These are phyloP conservation scores for Leptodermis oblonga DNA, from an alignment of 257 asterid species.

Conservation along the genomic window DNA sequence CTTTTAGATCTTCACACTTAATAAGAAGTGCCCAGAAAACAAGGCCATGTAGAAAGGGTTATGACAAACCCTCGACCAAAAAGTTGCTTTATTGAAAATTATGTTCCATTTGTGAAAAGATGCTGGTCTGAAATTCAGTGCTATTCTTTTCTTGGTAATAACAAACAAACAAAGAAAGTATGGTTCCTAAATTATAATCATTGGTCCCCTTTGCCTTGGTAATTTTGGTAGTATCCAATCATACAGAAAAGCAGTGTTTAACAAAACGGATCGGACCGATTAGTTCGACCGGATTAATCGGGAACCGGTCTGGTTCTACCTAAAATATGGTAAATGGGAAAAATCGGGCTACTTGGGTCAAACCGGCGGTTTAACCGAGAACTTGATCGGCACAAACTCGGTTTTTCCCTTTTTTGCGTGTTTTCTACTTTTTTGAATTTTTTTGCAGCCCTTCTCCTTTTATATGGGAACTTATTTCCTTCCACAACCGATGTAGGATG, in stretches of 20 bases:
- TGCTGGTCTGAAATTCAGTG: neutral
- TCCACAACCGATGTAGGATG: too few relatives aligned
- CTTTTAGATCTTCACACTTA: neutral
- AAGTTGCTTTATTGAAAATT: neutral
- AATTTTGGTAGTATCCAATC: neutral
- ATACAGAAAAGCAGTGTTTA: neutral
- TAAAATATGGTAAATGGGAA: too few relatives aligned
- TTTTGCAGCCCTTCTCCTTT: too few relatives aligned
- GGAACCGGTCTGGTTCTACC: too few relatives aligned
- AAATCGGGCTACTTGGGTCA: too few relatives aligned
- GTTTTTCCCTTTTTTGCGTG: too few relatives aligned
- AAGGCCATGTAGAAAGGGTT: neutral
- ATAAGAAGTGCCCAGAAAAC: neutral
- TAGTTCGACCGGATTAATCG: too few relatives aligned
- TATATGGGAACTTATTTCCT: too few relatives aligned
- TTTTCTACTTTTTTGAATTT: too few relatives aligned
- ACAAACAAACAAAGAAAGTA: neutral
- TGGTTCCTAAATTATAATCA: neutral
- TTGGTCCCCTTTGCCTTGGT: neutral
- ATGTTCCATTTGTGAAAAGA: neutral
- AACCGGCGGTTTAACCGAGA: too few relatives aligned
- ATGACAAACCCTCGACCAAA: neutral
- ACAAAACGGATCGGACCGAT: too few relatives aligned
- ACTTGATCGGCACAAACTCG: too few relatives aligned
- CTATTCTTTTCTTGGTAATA: neutral